Percentiles rank a stretch among this genome's conserved stretches.
These are phyloP conservation scores for Cymbopogon flexuosus DNA, from an alignment of 202 grass and related monocot genomes.

Conservation along the genomic window DNA sequence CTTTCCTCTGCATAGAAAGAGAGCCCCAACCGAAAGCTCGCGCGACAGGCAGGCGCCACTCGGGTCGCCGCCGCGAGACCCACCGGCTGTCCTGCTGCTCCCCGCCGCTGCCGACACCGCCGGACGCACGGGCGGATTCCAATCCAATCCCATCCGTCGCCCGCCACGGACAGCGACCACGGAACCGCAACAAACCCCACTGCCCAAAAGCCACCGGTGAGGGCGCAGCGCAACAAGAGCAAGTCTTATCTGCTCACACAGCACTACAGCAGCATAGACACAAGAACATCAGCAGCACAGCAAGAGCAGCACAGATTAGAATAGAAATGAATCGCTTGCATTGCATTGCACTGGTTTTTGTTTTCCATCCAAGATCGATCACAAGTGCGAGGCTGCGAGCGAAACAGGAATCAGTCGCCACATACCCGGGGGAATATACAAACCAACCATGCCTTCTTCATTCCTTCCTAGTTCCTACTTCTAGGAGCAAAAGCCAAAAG, in stretches of 20 bases:
- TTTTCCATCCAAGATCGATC: background rate
- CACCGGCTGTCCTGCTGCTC: conserved; percentile 42
- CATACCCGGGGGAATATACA: conserved; percentile 9
- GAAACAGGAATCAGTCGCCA: background rate
- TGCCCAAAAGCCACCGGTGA: too few species aligned
- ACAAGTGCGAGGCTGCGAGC: background rate
- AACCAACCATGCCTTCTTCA: background rate
- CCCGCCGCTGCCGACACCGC: conserved; percentile 57
- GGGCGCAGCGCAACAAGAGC: too few species aligned
- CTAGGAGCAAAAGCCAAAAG: background rate
- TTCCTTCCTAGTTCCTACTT: background rate
- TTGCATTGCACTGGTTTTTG: background rate
- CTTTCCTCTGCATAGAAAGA: background rate
- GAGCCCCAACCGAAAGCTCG: conserved; percentile 31
- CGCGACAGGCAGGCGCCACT: background rate
- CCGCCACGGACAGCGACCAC: conserved; percentile 33
- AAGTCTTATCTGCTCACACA: too few species aligned
- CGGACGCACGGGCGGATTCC: background rate
- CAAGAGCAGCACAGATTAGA: too few species aligned
- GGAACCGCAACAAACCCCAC: conserved; percentile 11
- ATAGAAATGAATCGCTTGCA: background rate
- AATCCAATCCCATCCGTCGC: conserved; percentile 3
- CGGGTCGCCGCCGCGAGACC: conserved; percentile 28
- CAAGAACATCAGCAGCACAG: background rate
- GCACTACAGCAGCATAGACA: too few species aligned